Evolutionary conservation across 805 yeast genomes (phyloP).

Genomic region (Candida khao-thaluensis): DNA sequence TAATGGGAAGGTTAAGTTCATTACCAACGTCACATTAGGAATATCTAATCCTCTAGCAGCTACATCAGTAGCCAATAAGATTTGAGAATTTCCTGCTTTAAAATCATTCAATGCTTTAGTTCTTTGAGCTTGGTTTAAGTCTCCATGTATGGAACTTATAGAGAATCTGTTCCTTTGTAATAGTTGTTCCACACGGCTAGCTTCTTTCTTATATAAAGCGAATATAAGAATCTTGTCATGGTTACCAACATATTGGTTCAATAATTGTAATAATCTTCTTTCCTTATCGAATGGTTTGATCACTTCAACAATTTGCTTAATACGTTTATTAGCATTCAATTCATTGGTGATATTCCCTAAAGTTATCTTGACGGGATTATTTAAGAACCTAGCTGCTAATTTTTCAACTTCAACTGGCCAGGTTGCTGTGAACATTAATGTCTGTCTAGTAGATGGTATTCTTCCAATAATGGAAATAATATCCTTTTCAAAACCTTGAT

Average conservation of each 20-base stretch:
- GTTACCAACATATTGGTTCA: conserved; percentile 64
- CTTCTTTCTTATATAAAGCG: conserved; percentile 96
- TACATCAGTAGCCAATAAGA: conserved; percentile 94
- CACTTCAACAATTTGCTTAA: conserved; percentile 91
- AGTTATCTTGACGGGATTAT: conserved; percentile 79
- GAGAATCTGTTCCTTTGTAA: conserved; percentile 69
- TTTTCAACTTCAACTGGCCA: conserved; percentile 99
- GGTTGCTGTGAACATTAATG: conserved; percentile 99
- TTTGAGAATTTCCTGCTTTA: conserved; percentile 71
- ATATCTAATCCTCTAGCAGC: conserved; percentile 98
- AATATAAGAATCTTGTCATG: conserved; percentile 86
- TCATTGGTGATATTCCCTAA: conserved; percentile 90
- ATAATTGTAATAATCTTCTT: conserved; percentile 64
- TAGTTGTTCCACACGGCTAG: conserved; percentile 80
- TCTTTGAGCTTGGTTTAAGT: conserved; percentile 87
- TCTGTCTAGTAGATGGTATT: conserved; percentile 64
- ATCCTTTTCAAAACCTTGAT: conserved; percentile 97
- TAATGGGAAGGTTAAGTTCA: conserved; percentile 92
- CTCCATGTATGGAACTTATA: conserved; percentile 96
- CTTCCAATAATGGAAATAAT: conserved; percentile 76
- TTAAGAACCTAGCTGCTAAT: conserved; percentile 83
- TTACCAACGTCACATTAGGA: conserved; percentile 94
- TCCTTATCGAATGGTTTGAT: conserved; percentile 77
- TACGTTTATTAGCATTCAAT: conserved; percentile 89
- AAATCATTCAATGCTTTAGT: conserved; percentile 82